These are phyloP conservation scores for Coemansia sp. DNA, from an alignment of 192 early-diverging fungal genomes.

Conservation along the genomic window DNA sequence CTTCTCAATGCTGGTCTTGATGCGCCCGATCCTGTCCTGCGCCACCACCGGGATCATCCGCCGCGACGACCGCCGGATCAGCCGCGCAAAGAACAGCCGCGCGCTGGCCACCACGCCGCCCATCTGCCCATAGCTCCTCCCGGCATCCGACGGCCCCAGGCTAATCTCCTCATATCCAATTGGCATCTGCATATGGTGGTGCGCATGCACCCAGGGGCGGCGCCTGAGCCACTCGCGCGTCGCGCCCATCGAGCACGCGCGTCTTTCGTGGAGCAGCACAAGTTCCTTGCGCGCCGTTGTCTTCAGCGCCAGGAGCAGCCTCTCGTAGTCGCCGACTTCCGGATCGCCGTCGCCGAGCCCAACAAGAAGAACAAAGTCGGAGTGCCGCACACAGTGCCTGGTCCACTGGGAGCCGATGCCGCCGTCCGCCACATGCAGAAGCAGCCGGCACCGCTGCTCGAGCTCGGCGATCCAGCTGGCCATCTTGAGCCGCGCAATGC, in stretches of 20 bases:
- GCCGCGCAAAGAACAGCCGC: constrained; percentile 17
- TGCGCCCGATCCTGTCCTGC: constrained; percentile 54
- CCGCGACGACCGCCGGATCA: constrained; percentile 26
- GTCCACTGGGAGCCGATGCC: constrained; percentile 91
- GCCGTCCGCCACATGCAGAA: constrained; percentile 95
- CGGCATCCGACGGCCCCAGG: constrained; percentile 2
- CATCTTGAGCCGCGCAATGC: constrained; percentile 91
- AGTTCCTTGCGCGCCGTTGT: constrained; percentile 98
- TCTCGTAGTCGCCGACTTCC: constrained; percentile 88
- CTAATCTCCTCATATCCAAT: constrained; percentile 21
- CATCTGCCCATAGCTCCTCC: not conserved
- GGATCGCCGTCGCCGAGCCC: constrained; percentile 90
- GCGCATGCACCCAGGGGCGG: constrained; percentile 91
- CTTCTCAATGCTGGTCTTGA: constrained; percentile 66
- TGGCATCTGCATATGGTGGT: constrained; percentile 93
- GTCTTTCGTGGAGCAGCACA: constrained; percentile 82
- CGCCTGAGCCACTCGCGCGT: constrained; percentile 93
- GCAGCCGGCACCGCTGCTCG: constrained; percentile 83
- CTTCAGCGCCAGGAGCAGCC: constrained; percentile 88
- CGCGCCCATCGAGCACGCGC: constrained; percentile 73
- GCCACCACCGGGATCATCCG: constrained; percentile 21
- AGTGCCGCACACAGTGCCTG: constrained; percentile 89
- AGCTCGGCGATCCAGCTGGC: constrained; percentile 91
- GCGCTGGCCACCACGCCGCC: constrained; percentile 13
- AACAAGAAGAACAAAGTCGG: constrained; percentile 94